Percentiles rank a stretch among this genome's conserved stretches.
Evolutionary conservation across 2,329 filamentous ascomycete species (phyloP).

Genomic region (Ciborinia camelliae): DNA sequence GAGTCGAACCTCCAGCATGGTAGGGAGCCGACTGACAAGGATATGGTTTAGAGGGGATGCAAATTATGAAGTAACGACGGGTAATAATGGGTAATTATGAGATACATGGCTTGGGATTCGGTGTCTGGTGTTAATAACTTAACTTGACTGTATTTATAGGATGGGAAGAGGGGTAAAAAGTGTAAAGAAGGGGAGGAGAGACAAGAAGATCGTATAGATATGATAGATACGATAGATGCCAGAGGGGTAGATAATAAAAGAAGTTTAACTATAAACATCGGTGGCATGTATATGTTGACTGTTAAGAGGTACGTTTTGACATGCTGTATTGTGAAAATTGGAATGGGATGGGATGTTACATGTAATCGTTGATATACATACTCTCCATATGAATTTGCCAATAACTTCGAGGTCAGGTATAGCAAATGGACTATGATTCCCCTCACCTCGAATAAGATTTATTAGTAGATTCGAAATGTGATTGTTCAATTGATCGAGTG

Average conservation of each 20-base stretch:
- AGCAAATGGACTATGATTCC: too few relatives aligned
- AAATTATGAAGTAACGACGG: not conserved
- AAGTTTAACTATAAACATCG: not conserved
- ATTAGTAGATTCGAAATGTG: too few relatives aligned
- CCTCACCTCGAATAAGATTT: too few relatives aligned
- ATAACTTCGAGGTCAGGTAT: too few relatives aligned
- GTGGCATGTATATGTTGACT: not conserved
- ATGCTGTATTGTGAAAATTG: not conserved
- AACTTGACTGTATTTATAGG: slow-evolving; percentile 1
- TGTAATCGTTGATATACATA: too few relatives aligned
- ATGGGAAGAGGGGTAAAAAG: not conserved
- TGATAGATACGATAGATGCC: not conserved
- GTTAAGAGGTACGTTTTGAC: not conserved
- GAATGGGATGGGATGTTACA: too few relatives aligned
- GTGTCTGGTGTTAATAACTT: slow-evolving; percentile 1
- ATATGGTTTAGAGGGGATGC: not conserved
- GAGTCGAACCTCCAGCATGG: not conserved
- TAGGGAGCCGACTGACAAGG: not conserved
- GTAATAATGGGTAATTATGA: not conserved
- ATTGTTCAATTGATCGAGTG: too few relatives aligned
- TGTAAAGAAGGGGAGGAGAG: not conserved
- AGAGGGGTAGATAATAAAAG: not conserved
- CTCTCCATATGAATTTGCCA: too few relatives aligned
- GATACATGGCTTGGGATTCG: not conserved
- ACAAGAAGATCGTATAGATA: not conserved